Evolutionary conservation across 345 rosid species (phyloP).

Genomic region (Angophora floribunda): DNA sequence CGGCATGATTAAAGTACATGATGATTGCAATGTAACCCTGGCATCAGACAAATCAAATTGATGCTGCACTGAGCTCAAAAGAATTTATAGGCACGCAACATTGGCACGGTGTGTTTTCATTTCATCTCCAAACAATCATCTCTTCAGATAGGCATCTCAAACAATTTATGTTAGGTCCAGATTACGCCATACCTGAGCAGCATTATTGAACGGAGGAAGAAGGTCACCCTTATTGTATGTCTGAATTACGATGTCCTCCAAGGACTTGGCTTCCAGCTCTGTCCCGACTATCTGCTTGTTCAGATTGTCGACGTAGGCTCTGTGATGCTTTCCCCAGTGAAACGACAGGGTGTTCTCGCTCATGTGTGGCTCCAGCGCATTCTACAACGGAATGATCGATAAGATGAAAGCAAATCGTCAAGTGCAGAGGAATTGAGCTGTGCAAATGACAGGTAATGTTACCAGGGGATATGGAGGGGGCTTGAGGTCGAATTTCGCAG

Average conservation of each 20-base stretch:
- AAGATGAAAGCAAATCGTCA: not conserved
- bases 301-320: slow-evolving; percentile 72
- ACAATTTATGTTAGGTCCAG: not conserved
- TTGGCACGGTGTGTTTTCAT: not conserved
- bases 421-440: not conserved
- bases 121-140: not conserved
- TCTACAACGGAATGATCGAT: slow-evolving; percentile 10
- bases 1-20: not conserved
- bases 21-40: not conserved
- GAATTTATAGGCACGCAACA: not conserved
- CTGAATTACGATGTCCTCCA: slow-evolving; percentile 47
- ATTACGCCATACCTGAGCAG: slow-evolving; percentile 45
- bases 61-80: not conserved
- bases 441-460: not conserved
- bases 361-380: slow-evolving; percentile 90
- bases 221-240: slow-evolving; percentile 66
- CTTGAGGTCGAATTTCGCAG: slow-evolving; percentile 63
- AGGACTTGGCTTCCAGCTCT: slow-evolving; percentile 43
- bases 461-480: slow-evolving; percentile 88
- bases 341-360: slow-evolving; percentile 64
- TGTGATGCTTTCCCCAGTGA: slow-evolving; percentile 98
- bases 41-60: not conserved
- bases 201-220: slow-evolving; percentile 88
- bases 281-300: slow-evolving; percentile 78
- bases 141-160: not conserved